A percentile compares a stretch with the other conserved stretches of the same genome.
phyloP scores from a whole-genome alignment of 306 rosid genomes.

The Cajanus cajan region DNA sequence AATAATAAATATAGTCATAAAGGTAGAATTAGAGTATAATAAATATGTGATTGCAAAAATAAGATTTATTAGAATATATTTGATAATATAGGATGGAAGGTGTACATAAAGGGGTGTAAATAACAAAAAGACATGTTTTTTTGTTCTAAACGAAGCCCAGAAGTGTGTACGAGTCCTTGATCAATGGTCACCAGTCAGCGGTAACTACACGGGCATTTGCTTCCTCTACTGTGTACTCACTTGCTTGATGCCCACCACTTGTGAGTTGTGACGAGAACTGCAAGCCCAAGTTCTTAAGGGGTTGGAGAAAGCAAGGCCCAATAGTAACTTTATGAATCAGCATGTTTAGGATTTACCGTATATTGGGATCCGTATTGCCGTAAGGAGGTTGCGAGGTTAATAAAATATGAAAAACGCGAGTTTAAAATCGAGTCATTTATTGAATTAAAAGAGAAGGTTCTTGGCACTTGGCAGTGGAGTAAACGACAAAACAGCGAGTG shows the following conservation, averaged over 20 bases:
- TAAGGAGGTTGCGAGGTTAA: background rate
- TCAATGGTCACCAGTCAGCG: no score
- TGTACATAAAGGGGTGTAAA: no score
- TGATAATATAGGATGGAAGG: no score
- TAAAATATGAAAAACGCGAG: background rate
- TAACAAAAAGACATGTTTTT: no score
- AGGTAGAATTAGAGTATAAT: no score
- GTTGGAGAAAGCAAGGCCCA: background rate
- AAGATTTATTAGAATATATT: no score
- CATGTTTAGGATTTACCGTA: no score
- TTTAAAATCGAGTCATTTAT: background rate
- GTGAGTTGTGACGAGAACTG: no score
- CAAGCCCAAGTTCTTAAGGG: background rate
- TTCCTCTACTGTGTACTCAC: no score
- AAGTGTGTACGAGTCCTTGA: background rate
- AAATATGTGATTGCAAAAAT: no score
- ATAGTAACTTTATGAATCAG: background rate
- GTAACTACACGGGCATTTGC: no score
- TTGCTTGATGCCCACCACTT: background rate
- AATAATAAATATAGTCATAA: no score
- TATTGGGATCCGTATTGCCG: background rate
- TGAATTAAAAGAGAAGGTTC: background rate
- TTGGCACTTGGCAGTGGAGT: background rate
- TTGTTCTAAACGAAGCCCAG: background rate
- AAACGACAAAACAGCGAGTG: background rate